phyloP scores from a whole-genome alignment of 78 protist genomes.

The Dictyostelium capitatum region DNA sequence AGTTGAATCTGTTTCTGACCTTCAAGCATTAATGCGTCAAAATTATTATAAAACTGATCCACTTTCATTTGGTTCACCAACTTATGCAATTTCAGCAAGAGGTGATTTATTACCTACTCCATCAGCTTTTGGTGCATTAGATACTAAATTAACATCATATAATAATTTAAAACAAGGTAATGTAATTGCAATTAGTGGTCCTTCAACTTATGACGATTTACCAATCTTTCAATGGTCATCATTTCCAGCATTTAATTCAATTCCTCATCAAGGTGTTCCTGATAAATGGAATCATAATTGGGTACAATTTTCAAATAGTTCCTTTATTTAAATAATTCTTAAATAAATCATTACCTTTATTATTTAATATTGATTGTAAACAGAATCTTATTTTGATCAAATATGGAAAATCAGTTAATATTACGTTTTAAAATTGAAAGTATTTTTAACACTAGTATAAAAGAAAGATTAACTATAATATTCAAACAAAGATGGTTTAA shows the following conservation, averaged over 20 bases:
- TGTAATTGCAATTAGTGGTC: conserved; percentile 46
- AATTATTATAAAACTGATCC: conserved; percentile 88
- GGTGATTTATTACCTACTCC: conserved; percentile 60
- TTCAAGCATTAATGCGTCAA: conserved; percentile 79
- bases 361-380: too few species aligned
- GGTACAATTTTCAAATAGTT: conserved; percentile 16
- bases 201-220: conserved; percentile 35
- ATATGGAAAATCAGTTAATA: too few species aligned
- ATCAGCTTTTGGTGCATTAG: conserved; percentile 36
- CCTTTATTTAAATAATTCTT: not conserved
- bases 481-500: too few species aligned
- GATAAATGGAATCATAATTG: conserved; percentile 39
- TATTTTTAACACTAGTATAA: too few species aligned
- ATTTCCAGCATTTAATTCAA: not conserved
- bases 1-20: conserved; percentile 54
- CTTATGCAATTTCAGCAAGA: conserved; percentile 73
- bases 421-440: too few species aligned
- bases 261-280: conserved; percentile 41
- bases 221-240: conserved; percentile 51
- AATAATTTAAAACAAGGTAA: not conserved
- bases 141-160: conserved; percentile 46
- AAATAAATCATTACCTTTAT: too few species aligned
- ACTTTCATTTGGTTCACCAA: conserved; percentile 71
- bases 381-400: too few species aligned
- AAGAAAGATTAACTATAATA: too few species aligned